Evolutionary conservation across 352 stramenopile species (phyloP), one percentile per base, ranked within the genome.

Genomic region (Globisporangium carolinianum): DNA sequence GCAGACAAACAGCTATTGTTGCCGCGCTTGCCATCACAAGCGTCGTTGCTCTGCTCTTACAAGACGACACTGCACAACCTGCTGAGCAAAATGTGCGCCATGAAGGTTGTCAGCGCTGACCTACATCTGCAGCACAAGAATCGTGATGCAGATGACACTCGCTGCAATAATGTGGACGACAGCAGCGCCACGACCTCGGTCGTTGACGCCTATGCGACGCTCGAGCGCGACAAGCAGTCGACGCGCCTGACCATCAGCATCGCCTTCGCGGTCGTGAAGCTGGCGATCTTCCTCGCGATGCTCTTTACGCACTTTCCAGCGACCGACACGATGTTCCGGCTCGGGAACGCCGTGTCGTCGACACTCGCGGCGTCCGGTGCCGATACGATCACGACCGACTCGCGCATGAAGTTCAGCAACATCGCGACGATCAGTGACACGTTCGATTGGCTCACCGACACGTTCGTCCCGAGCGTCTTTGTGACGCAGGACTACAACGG

Each of bases 401-500:
- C 72, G 32, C 71, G 57, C 17, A 66, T 79, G 42, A 83, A 85
- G 42, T 81, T 81, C 46, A 47, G 50, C 41, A 83, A 81, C 59
- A 75, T 85, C 24, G 55, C 62, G 32, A 59, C 58, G 6, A 57
- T 71, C 54, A 50, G 42, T 4, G 73, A 85, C 42, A 66, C 67
- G 4, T 85, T 81, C 55, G 61, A 73, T 36, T 85, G 75, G 75
- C 50, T 85, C 37, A 66, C 59, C 24, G 49, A 76, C 32, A 68
- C 72, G 18, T 69, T 85, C 35, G 66, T 73, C 37, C 75, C 71
- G 1, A 57, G 57, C 5, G 63, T 77, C 36, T 85, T 85, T 51
- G 60, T 85, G 7, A 82, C 72, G 3, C 55, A 68, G 6, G 71
- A 79, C 57, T 83, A 83, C 68, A 85, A 83, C 57, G 71, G 63